A percentile compares a stretch with the other conserved stretches of the same genome.
phyloP scores from a whole-genome alignment of 257 asterid species.

The Fraxinus excelsior region DNA sequence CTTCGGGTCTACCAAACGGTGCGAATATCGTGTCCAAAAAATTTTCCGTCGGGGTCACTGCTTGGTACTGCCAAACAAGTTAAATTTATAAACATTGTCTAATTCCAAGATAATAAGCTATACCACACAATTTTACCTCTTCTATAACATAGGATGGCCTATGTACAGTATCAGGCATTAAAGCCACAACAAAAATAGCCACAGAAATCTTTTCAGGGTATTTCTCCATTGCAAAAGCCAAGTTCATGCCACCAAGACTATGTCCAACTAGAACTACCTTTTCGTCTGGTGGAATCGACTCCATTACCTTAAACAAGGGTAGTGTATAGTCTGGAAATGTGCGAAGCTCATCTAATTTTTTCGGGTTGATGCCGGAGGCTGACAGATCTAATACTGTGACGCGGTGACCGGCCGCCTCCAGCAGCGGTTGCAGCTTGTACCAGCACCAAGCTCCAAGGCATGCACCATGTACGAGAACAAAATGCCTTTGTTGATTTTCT shows the following conservation, averaged over 20 bases:
- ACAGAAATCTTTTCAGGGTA: background rate
- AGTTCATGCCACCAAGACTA: slow-evolving; percentile 23
- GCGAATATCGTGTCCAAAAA: background rate
- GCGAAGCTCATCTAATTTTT: background rate
- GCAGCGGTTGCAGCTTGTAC: slow-evolving; percentile 25
- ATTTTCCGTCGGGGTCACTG: background rate
- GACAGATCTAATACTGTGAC: slow-evolving; percentile 20
- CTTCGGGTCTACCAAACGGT: slow-evolving; percentile 7
- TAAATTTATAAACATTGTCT: too few species aligned
- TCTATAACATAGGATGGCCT: background rate
- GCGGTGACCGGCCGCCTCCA: slow-evolving; percentile 10
- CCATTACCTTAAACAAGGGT: background rate
- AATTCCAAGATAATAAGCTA: too few species aligned
- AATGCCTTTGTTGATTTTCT: background rate
- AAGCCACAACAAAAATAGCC: slow-evolving; percentile 11
- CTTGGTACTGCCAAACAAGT: background rate
- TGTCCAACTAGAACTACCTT: slow-evolving; percentile 26
- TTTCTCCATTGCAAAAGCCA: slow-evolving; percentile 29
- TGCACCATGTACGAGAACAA: slow-evolving; percentile 29
- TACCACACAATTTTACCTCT: too few species aligned
- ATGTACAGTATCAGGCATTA: slow-evolving; percentile 9
- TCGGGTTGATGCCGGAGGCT: slow-evolving; percentile 29
- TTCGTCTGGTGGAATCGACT: background rate
- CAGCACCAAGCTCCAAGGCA: slow-evolving; percentile 34
- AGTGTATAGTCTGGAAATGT: background rate